Percentiles rank a stretch among this genome's conserved stretches.
phyloP scores from a whole-genome alignment of 2,329 filamentous ascomycete genomes.

The Aspergillus luchuensis region DNA sequence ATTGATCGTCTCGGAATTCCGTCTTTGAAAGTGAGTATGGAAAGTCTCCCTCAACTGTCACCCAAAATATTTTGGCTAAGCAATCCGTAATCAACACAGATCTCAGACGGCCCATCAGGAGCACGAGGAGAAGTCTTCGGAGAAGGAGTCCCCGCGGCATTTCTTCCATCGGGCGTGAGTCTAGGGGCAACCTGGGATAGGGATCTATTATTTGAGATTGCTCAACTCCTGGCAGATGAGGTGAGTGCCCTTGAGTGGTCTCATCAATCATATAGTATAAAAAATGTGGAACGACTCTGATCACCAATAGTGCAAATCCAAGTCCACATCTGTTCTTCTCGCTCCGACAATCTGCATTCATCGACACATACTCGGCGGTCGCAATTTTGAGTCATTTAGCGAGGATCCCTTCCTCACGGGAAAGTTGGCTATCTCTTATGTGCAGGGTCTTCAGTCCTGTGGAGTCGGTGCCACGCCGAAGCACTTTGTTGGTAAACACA shows the following conservation, averaged over 20 bases:
- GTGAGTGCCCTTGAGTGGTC: not conserved
- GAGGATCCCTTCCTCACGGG: constrained; percentile 4
- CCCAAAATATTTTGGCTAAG: too few relatives aligned
- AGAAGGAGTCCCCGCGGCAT: not conserved
- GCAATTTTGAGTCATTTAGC: constrained; percentile 7
- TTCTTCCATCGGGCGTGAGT: constrained; percentile 1
- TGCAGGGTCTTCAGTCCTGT: not conserved
- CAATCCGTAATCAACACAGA: not conserved
- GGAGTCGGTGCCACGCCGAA: constrained; percentile 6
- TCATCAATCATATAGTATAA: too few relatives aligned
- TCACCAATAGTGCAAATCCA: not conserved
- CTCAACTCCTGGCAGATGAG: constrained; percentile 1
- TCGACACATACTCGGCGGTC: constrained; percentile 3
- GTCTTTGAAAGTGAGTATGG: not conserved
- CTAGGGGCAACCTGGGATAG: constrained; percentile 2
- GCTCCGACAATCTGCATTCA: constrained; percentile 5
- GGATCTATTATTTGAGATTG: not conserved
- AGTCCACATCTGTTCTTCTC: constrained; percentile 2
- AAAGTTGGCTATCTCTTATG: not conserved
- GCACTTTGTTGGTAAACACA: not conserved
- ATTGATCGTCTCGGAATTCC: not conserved
- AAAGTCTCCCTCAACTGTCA: too few relatives aligned
- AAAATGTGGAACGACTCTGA: not conserved
- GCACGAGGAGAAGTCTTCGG: constrained; percentile 1
- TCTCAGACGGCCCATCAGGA: constrained; percentile 7